Evolutionary conservation across 164 flowering plant species (phyloP), one percentile per base, ranked within the genome.

Genomic region (Malania oleifera): DNA sequence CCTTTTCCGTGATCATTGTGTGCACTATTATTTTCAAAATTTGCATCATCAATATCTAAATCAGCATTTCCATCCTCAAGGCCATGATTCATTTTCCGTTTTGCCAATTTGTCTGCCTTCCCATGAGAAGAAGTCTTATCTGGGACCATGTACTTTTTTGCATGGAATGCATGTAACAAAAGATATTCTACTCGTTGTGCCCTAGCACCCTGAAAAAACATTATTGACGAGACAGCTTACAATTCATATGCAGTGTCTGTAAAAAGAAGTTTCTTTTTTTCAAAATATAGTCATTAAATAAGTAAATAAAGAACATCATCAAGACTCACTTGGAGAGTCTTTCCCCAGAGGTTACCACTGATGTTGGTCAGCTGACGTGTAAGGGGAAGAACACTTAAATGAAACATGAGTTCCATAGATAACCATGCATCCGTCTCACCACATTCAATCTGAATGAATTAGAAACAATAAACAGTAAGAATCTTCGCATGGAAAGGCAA

Each of bases 381-480:
- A 23, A 95, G 87, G 28, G 99, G 99, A 70, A 95, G 97, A 63
- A 87, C 74, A 74, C 96, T 91, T 69, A 95, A 70, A 77, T 95
- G 96, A 75, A 95, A 95, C 96, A 91, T 89, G 62, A 95, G 82
- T 71, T 87, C 99, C 86, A 95, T 67, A 13, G 99, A 89, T 63
- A 95, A 70, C 99, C 98, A 91, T 56, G 98, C 98, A 86, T 95
- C 99, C 39, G 93, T 86, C 79, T 95, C 91, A 41, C 93, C 91
- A 75, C 61, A 85, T 70, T 87, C 95, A 69, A 95, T 77, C 99
- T 95, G 85, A 25, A 72, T 15, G 23, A 12, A 67, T 23, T 7
- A 56, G 27, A 24, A 45, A 63, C 6, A 41, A 19, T 31, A 9
- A 31, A 31, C 14, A 3, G 26, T 46, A 43, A 43, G 46, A 43